Evolutionary conservation across 768 basidiomycete species (phyloP), one percentile per base, ranked within the genome.

Genomic region (Leccinum obscurum): DNA sequence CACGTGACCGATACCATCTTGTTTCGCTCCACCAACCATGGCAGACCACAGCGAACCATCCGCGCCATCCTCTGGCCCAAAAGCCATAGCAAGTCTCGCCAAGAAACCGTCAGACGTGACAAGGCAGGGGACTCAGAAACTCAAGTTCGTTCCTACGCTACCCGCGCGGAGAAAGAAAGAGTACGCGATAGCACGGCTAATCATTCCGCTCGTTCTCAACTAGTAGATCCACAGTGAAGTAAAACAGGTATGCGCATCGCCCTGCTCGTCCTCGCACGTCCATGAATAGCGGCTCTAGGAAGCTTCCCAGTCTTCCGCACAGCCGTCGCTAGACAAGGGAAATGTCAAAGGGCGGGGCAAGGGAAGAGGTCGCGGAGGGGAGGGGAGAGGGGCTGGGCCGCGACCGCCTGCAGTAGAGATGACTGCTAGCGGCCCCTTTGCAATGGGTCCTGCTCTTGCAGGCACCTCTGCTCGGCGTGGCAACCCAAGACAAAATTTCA

Each of bases 401-500:
- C 69, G 75, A 28, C 82, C 81, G 0, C 76, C 86, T 52, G 74
- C 82, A 2, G 77, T 77, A 7, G 87, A 90, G 75, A 91, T 93
- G 91, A 88, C 84, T 17, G 92, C 92, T 1, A 92, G 89, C 67
- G 92, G 92, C 4, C 92, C 92, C 14, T 93, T 93, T 66, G 90
- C 92, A 20, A 87, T 93, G 85, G 92, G 92, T 22, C 92, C 92
- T 35, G 80, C 89, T 24, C 79, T 90, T 64, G 83, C 82, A 9
- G 87, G 88, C 32, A 80, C 77, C 54, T 82, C 79, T 50, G 69
- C 76, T 60, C 78, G 79, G 14, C 81, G 84, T 55, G 73, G 80
- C 35, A 74, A 79, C 8, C 81, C 85, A 17, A 83, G 82, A 22
- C 80, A 87, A 17, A 83, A 83, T 64, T 83, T 88, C 60, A 74